Evolutionary conservation across 2,329 filamentous ascomycete species (phyloP).

Genomic region (Fusarium sublunatum): DNA sequence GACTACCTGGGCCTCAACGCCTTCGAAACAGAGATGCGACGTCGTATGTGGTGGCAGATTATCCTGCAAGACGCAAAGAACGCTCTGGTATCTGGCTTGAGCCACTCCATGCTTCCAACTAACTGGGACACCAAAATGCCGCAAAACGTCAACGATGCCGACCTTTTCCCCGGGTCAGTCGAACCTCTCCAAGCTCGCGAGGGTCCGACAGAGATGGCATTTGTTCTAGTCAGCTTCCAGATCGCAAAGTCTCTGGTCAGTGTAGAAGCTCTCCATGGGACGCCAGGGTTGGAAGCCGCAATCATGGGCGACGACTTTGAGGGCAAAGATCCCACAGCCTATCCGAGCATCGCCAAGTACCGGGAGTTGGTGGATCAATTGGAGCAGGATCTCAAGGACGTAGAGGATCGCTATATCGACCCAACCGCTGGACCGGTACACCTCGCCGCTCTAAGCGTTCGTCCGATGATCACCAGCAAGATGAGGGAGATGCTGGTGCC

Average conservation of each 20-base stretch:
- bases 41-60: constrained; percentile 75
- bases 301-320: constrained; percentile 58
- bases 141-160: constrained; percentile 68
- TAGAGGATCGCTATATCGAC: constrained; percentile 64
- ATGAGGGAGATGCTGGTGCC: constrained; percentile 61
- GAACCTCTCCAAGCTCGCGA: constrained; percentile 63
- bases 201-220: constrained; percentile 71
- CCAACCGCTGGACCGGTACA: constrained; percentile 64
- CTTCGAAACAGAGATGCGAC: constrained; percentile 75
- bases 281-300: constrained; percentile 61
- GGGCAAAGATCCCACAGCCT: constrained; percentile 40
- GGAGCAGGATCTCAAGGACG: constrained; percentile 55
- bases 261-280: constrained; percentile 55
- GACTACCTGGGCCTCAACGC: constrained; percentile 65
- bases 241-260: constrained; percentile 62
- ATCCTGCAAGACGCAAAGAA: constrained; percentile 68
- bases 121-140: constrained; percentile 68
- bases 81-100: constrained; percentile 68
- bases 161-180: constrained; percentile 65
- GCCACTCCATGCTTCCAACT: constrained; percentile 62
- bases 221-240: constrained; percentile 63
- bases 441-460: constrained; percentile 60
- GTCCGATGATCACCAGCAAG: constrained; percentile 62
- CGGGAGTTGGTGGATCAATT: constrained; percentile 56
- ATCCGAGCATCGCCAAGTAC: constrained; percentile 55